A percentile compares a stretch with the other conserved stretches of the same genome.
phyloP scores from a whole-genome alignment of 805 yeast species.

The Metschnikowia reukaufii region DNA sequence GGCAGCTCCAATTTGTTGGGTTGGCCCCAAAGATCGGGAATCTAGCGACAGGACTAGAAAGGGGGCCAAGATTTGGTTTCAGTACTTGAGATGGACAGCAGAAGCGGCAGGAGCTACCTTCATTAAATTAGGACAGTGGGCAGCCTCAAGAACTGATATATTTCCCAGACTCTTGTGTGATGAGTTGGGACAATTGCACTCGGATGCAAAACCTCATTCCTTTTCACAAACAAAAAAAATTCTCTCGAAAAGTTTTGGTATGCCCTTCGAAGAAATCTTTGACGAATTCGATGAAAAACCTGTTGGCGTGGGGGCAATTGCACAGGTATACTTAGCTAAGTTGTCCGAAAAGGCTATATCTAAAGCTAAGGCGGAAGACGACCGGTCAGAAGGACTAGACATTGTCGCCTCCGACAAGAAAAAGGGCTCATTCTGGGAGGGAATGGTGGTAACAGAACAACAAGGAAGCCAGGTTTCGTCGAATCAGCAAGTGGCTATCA shows the following conservation, averaged over 20 bases:
- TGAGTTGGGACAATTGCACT: conserved; percentile 74
- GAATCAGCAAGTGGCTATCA: conserved; percentile 74
- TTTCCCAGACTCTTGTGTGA: conserved; percentile 78
- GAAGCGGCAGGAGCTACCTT: conserved; percentile 92
- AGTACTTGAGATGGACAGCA: conserved; percentile 58
- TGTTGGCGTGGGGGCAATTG: conserved; percentile 97
- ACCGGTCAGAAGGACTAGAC: conserved; percentile 16
- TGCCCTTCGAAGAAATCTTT: conserved; percentile 70
- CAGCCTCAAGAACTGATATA: conserved; percentile 93
- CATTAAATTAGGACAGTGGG: conserved; percentile 96
- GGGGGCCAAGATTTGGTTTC: conserved; percentile 75
- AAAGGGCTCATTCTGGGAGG: conserved; percentile 28
- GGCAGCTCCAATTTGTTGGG: conserved; percentile 61
- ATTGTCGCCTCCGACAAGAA: conserved; percentile 13
- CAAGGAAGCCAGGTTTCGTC: conserved; percentile 34
- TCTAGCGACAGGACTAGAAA: conserved; percentile 36
- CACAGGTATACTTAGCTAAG: conserved; percentile 85
- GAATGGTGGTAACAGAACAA: conserved; percentile 35
- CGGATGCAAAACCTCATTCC: conserved; percentile 77
- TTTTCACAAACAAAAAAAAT: conserved; percentile 57
- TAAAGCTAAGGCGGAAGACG: conserved; percentile 32
- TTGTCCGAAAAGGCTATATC: conserved; percentile 48
- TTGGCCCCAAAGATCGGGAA: conserved; percentile 47
- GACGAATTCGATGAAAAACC: conserved; percentile 75
- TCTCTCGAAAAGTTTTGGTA: conserved; percentile 59